phyloP scores from a whole-genome alignment of 257 asterid species.

The Gynochthodes officinalis region DNA sequence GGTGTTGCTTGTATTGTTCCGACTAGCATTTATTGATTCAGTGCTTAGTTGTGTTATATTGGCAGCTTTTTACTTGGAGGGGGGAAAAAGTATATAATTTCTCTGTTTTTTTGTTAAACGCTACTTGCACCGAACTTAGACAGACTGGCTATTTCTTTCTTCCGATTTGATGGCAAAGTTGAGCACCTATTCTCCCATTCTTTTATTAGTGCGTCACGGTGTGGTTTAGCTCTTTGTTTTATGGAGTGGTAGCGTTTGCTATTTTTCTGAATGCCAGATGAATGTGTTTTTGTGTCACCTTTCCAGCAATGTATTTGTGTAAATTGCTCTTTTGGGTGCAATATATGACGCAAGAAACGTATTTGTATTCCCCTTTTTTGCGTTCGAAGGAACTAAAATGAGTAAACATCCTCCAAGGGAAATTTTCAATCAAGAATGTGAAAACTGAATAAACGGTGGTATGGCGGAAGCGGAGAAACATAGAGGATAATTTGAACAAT shows the following conservation, averaged over 20 bases:
- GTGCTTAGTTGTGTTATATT: conserved; percentile 33
- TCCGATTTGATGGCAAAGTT: neutral
- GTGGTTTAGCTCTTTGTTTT: neutral
- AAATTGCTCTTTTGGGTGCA: neutral
- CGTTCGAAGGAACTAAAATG: no score
- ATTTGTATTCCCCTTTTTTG: no score
- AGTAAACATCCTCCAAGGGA: no score
- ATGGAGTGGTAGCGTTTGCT: no score
- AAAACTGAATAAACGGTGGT: no score
- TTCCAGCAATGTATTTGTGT: neutral
- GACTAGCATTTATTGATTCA: conserved; percentile 36
- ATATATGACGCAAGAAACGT: neutral
- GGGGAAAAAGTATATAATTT: conserved; percentile 30
- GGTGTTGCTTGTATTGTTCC: conserved; percentile 43
- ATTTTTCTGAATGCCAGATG: conserved; percentile 1
- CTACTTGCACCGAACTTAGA: conserved; percentile 1
- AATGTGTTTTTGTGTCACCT: neutral
- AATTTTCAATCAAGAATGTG: no score
- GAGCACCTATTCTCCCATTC: neutral
- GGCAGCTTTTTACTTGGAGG: conserved; percentile 32
- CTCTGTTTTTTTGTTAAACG: conserved; percentile 8
- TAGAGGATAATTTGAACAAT: no score
- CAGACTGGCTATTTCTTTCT: conserved; percentile 4
- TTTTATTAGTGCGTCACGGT: neutral
- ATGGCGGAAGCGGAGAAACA: no score